These are phyloP conservation scores for Phlebiopsis flavidoalba DNA, from an alignment of 768 basidiomycete genomes.

Conservation along the genomic window DNA sequence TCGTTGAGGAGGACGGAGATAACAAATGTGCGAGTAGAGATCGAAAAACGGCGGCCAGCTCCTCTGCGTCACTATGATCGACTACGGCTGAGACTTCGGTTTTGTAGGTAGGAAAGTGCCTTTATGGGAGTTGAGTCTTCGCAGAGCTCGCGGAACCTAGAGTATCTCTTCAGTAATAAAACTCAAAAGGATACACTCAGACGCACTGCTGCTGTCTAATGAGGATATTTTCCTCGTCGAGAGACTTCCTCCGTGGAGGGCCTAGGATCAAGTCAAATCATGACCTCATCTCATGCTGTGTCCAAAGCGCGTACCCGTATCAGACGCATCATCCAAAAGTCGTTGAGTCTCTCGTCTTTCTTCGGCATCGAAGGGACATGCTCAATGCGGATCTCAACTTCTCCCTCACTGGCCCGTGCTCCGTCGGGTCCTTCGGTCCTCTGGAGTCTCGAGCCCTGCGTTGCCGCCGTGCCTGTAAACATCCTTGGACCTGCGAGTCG, in stretches of 20 bases:
- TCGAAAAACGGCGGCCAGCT: slow-evolving; percentile 59
- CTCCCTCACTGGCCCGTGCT: slow-evolving; percentile 35
- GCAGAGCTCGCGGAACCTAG: slow-evolving; percentile 81
- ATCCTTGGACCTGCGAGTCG: slow-evolving; percentile 47
- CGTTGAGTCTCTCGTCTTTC: slow-evolving; percentile 50
- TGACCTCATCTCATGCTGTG: background rate
- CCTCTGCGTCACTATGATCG: slow-evolving; percentile 58
- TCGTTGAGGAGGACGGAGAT: slow-evolving; percentile 17
- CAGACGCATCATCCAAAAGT: slow-evolving; percentile 75
- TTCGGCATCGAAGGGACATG: slow-evolving; percentile 2
- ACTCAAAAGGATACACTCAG: background rate
- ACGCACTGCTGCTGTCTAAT: slow-evolving; percentile 72
- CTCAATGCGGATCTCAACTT: slow-evolving; percentile 1
- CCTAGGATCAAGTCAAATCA: slow-evolving; percentile 29
- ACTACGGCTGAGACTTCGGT: slow-evolving; percentile 66
- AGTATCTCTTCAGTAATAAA: background rate
- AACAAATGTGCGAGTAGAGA: slow-evolving; percentile 63
- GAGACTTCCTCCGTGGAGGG: slow-evolving; percentile 59
- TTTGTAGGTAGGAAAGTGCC: slow-evolving; percentile 68
- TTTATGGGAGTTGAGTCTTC: slow-evolving; percentile 54
- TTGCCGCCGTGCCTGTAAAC: slow-evolving; percentile 78
- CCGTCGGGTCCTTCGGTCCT: slow-evolving; percentile 28
- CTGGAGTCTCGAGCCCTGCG: slow-evolving; percentile 37
- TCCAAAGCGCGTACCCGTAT: slow-evolving; percentile 42
- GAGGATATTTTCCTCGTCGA: slow-evolving; percentile 54